phyloP scores from a whole-genome alignment of 1,284 basidiomycete species.

The Cutaneotrichosporon sp. region DNA sequence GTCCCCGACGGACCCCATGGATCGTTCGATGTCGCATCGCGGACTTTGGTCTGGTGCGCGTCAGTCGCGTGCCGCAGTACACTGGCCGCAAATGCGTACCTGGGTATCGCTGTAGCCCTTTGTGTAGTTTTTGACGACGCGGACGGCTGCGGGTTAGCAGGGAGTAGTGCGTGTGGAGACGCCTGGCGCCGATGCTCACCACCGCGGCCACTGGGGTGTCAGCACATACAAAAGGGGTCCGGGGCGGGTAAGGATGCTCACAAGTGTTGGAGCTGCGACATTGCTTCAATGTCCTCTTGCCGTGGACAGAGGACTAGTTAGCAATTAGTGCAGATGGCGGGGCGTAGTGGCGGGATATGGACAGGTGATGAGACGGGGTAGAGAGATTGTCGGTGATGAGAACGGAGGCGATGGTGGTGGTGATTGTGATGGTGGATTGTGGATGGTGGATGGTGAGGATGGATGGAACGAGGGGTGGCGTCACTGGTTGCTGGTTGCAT shows the following conservation, averaged over 20 bases:
- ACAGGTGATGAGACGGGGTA: background rate
- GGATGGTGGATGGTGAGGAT: background rate
- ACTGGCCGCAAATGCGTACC: conserved; percentile 20
- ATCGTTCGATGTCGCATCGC: conserved; percentile 99
- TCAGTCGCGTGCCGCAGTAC: too few relatives aligned
- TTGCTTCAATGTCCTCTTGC: conserved; percentile 8
- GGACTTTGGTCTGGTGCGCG: conserved; percentile 72
- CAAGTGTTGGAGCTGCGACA: conserved; percentile 45
- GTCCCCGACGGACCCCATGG: conserved; percentile 98
- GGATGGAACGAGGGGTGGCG: background rate
- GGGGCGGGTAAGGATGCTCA: conserved; percentile 21
- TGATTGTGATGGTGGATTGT: background rate
- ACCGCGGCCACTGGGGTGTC: conserved; percentile 38
- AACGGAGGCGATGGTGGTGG: background rate
- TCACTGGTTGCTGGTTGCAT: background rate
- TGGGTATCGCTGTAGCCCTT: conserved; percentile 79
- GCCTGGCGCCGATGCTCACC: conserved; percentile 30
- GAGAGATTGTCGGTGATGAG: background rate
- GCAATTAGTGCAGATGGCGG: background rate
- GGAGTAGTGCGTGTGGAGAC: background rate
- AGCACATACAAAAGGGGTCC: too few relatives aligned
- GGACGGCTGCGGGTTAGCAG: conserved; percentile 53
- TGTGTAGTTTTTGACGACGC: conserved; percentile 90
- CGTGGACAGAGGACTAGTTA: too few relatives aligned
- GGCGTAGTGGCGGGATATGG: background rate